Base-by-base conservation (phyloP, 768 basidiomycete genomes). In the Kwoniella botswanensis region DNA sequence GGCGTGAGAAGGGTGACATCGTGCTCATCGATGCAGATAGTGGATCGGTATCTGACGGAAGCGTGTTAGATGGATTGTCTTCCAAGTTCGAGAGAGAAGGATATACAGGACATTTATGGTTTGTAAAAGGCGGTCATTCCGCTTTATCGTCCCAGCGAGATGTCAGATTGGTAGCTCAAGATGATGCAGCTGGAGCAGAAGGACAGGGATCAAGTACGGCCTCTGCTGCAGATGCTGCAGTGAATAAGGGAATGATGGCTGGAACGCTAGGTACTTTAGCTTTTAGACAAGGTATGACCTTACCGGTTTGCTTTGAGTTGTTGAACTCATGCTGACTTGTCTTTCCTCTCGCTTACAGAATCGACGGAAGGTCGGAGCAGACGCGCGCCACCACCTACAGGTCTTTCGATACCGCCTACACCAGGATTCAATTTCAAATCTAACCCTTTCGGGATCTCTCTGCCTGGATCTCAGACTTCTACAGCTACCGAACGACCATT, bases 21-120 rank as follows among this genome's bases (percentile, higher is more conserved):
- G 76, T 98, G 56, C 90, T 95, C 43, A 91, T 97, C 74, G 95
- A 98, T 79, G 89, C 90, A 2, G 95, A 98, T 81, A 89, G 92
- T 0, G 70, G 77, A 0, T 52, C 84, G 43, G 86, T 93, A 4
- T 85, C 87, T 0, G 89, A 91, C 13, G 88, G 88, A 3, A 79
- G 81, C 29, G 76, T 83, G 15, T 63, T 85, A 10, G 78, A 77
- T 15, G 82, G 82, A 0, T 61, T 86, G 12, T 77, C 85, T 6
- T 69, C 70, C 66, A 86, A 86, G 73, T 85, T 86, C 64, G 82
- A 82, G 26, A 71, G 77, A 58, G 77, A 80, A 70, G 89, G 88
- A 17, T 90, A 85, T 77, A 53, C 80, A 0, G 90, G 92, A 18
- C 86, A 90, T 58, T 86, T 98, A 4, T 86, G 85, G 41, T 96